Base-by-base conservation (phyloP, 2,329 filamentous ascomycete species). In the Xylariales sp. region DNA sequence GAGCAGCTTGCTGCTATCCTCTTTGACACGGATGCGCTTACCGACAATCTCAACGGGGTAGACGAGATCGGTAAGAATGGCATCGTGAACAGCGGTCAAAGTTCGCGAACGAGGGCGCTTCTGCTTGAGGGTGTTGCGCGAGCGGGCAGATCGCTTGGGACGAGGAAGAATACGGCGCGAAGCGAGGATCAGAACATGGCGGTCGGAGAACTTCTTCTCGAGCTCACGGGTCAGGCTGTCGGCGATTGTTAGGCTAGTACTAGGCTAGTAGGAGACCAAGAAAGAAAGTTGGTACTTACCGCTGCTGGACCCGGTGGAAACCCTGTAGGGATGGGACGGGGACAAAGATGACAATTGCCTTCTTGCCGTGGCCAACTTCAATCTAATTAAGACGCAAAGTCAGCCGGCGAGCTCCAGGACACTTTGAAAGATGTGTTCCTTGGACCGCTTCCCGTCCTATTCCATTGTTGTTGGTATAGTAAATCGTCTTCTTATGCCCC, bases 161-260 rank as follows among this genome's bases (percentile, higher is more conserved):
- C 94, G 94, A 83, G 96, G 95, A 72, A 99, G 90, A 81, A 99
- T 99, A 85, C 96, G 96, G 90, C 96, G 96, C 81, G 95, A 97
- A 79, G 96, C 96, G 80, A 99, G 92, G 90, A 99, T 94, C 84
- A 99, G 89, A 84, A 99, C 96, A 86, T 99, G 96, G 86, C 96
- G 96, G 90, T 99, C 96, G 75, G 96, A 98, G 93, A 99, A 99
- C 89, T 99, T 99, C 94, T 99, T 99, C 92, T 99, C 96, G 82
- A 99, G 94, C 90, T 99, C 96, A 87, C 96, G 96, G 85, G 96
- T 99, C 82, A 99, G 91, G 83, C 95, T 98, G 72, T 49, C 55
- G 14, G 50, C 9, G 3, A n/a, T n/a, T 1, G 68, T 78, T 69
- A 80, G 74, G 68, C 78, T 69, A 80, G 74, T 61, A 67, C 64